These are phyloP conservation scores for Pugionium dolabratum DNA, from an alignment of 345 rosid genomes.

Conservation along the genomic window DNA sequence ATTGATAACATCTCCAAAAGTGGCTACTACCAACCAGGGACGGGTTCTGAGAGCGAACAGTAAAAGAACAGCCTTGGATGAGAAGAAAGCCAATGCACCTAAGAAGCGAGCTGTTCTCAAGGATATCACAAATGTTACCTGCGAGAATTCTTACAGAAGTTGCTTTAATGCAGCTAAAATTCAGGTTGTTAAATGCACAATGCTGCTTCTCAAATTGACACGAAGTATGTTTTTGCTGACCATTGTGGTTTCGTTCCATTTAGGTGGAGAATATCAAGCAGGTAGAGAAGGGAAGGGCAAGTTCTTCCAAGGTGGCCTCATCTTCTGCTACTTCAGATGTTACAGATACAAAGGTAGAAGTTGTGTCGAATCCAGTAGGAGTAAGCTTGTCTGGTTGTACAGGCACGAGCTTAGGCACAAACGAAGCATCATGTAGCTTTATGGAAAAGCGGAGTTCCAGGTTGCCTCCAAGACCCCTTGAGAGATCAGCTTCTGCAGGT, in stretches of 20 bases:
- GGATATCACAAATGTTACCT: conserved; percentile 70
- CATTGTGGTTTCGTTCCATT: conserved; percentile 20
- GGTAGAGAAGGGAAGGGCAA: conserved; percentile 44
- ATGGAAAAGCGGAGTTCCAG: conserved; percentile 4
- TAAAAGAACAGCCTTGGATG: conserved; percentile 59
- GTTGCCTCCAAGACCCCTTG: conserved; percentile 33
- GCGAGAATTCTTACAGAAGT: conserved; percentile 45
- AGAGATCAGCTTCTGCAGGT: conserved; percentile 30
- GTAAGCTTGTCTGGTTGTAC: conserved; percentile 31
- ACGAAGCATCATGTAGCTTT: conserved; percentile 24
- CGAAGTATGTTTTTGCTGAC: neutral
- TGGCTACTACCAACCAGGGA: conserved; percentile 38
- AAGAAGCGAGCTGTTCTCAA: conserved; percentile 72
- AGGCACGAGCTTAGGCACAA: conserved; percentile 16
- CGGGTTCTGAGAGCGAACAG: conserved; percentile 40
- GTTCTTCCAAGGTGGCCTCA: conserved; percentile 47
- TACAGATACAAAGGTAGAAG: conserved; percentile 27
- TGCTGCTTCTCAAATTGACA: conserved; percentile 8
- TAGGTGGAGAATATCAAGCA: conserved; percentile 58
- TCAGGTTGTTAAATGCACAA: conserved; percentile 43
- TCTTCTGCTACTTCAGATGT: conserved; percentile 41
- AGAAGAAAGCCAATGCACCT: conserved; percentile 43
- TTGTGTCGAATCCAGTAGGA: conserved; percentile 15
- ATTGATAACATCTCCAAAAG: conserved; percentile 39
- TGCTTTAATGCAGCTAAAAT: conserved; percentile 56